Evolutionary conservation across 2,329 filamentous ascomycete genomes (phyloP), one percentile per base, ranked within the genome.

Genomic region (Cladophialophora psammophila): DNA sequence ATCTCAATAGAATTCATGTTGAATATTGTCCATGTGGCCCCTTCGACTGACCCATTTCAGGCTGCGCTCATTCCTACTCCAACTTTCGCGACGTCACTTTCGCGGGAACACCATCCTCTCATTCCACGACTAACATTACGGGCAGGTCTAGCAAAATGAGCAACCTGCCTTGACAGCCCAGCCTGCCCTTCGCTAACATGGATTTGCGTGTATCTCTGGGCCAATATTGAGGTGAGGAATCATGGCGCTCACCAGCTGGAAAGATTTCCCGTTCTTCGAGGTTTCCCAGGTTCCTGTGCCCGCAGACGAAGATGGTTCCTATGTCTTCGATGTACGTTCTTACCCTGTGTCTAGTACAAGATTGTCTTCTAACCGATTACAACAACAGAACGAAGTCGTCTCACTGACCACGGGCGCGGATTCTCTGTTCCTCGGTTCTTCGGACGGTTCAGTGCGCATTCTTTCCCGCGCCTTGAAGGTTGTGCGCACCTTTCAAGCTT

Each of bases 201-300:
- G 59, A 52, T 34, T 52, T 34, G 18, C 34, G 20, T n/a, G 18
- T 6, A 31, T 40, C 13, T 26, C 15, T 34, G 6, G 34, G 34
- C 48, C 32, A 34, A n/a, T 26, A 20, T 54, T 61, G n/a, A 59
- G 54, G 53, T 65, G 59, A 63, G 31, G 59, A 60, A 48, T 48
- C 15, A 72, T 74, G 71, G 71, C 71, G 34, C 57, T 65, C 58
- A 64, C 59, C 72, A 97, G 94, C 65, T 98, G 95, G 94, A 97
- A 97, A 91, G 90, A 91, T 74, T 99, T 99, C 84, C 94, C 96
- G 86, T 99, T 99, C 89, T 98, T 99, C 87, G 93, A 97, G 81
- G 93, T 96, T 79, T 89, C 89, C 78, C 90, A 91, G 78, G 89
- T 97, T 79, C 88, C 90, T 76, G 86, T 94, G 75, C 87, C 86